phyloP scores from a whole-genome alignment of 805 yeast species.

The Starmerella lactis-condensi region DNA sequence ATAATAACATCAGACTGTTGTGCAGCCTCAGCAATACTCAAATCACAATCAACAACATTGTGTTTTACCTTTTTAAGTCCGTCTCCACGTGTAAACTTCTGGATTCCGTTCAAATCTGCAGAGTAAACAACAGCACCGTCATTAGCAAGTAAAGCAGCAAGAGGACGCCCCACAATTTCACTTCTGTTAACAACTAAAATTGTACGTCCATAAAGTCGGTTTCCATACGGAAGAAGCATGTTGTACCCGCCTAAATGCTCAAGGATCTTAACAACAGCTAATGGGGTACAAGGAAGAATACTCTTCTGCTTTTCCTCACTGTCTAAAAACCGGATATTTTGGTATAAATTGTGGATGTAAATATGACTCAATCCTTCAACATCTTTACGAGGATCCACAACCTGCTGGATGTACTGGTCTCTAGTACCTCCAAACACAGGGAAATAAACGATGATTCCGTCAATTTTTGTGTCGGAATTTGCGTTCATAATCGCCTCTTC shows the following conservation, averaged over 20 bases:
- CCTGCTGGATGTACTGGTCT: constrained; percentile 89
- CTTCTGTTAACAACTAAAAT: constrained; percentile 80
- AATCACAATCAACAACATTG: constrained; percentile 43
- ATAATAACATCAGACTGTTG: constrained; percentile 72
- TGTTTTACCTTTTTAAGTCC: constrained; percentile 69
- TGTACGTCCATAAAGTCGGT: constrained; percentile 82
- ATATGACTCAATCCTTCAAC: constrained; percentile 88
- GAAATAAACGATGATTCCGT: constrained; percentile 93
- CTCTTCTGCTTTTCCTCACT: constrained; percentile 48
- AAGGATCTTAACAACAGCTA: constrained; percentile 81
- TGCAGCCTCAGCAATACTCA: constrained; percentile 45
- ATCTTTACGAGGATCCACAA: constrained; percentile 77
- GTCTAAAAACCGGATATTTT: constrained; percentile 73
- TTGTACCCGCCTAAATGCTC: constrained; percentile 84
- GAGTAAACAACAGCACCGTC: constrained; percentile 96
- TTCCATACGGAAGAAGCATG: constrained; percentile 63
- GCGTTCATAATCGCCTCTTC: constrained; percentile 74
- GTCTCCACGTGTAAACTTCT: constrained; percentile 85
- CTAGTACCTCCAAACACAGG: constrained; percentile 92
- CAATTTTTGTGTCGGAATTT: constrained; percentile 52
- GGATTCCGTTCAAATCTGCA: constrained; percentile 70
- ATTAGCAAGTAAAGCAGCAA: constrained; percentile 87
- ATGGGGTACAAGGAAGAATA: constrained; percentile 88
- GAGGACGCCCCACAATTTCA: constrained; percentile 92
- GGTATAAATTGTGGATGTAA: constrained; percentile 87